Evolutionary conservation across 768 basidiomycete species (phyloP), one percentile per base, ranked within the genome.

Genomic region (Trametes meyenii): DNA sequence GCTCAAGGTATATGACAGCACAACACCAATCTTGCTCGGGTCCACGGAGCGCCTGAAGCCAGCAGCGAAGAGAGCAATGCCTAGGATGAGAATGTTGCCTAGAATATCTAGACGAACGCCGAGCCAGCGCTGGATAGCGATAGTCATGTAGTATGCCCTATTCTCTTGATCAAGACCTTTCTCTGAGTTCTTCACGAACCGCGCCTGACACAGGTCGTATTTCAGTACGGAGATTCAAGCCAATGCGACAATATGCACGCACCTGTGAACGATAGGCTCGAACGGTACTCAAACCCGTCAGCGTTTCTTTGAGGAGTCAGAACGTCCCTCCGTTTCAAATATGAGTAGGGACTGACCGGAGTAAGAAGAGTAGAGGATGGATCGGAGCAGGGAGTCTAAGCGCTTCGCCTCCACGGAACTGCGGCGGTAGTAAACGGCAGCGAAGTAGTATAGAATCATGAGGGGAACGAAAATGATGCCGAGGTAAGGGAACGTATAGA

Each of bases 1-100:
- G 66, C 75, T 75, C 36, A 73, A 61, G 10, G 69, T 72, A 54
- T 72, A 73, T 3, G 72, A 70, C 24, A 76, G 52, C 35, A 74
- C 70, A 51, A 72, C 72, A 49, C 87, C 84, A 55, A 86, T 81
- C 67, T 84, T 86, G 14, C 85, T 75, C 10, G 88, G 85, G 63
- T 82, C 78, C 33, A 86, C 81, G 0, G 79, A 72, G 40, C 77
- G 74, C 17, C 87, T 74, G 70, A 86, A 85, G 2, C 84, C 83
- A 13, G 84, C 83, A 2, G 86, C 88, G 69, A 91, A 90, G 14
- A 92, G 71, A 2, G 77, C 85, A 46, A 93, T 89, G 1, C 87
- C 86, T 19, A 91, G 77, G 24, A 91, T 78, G 13, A 92, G 73
- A n/a, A 85, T 61, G 66, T 88, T 88, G 1, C 83, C 86, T 24